A percentile compares a stretch with the other conserved stretches of the same genome.
phyloP scores from a whole-genome alignment of 1,284 basidiomycete genomes.

The Cryptococcus jaspeensis region DNA sequence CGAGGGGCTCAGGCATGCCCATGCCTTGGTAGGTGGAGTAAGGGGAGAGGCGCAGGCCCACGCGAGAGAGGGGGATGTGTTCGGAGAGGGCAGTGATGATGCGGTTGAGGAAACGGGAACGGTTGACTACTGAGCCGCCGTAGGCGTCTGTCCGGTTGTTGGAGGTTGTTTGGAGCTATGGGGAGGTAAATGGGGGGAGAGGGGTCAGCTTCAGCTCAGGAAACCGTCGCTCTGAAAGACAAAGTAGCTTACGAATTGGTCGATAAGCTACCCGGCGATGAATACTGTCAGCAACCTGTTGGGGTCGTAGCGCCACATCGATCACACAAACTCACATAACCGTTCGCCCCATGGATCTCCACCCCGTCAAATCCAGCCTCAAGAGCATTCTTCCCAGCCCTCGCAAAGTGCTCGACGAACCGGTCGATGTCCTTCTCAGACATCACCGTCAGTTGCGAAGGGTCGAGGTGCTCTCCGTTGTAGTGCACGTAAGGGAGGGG shows the following conservation, averaged over 20 bases:
- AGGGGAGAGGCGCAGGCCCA: slow-evolving; percentile 59
- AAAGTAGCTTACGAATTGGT: slow-evolving; percentile 56
- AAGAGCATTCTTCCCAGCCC: slow-evolving; percentile 58
- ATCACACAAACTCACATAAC: slow-evolving; percentile 6
- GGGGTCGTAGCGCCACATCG: not conserved
- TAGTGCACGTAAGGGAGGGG: too few species aligned
- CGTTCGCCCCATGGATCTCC: slow-evolving; percentile 58
- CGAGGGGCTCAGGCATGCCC: not conserved
- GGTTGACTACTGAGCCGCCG: slow-evolving; percentile 60
- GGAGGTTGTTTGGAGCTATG: slow-evolving; percentile 50
- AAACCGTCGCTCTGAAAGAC: too few species aligned
- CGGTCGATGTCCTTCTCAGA: slow-evolving; percentile 39
- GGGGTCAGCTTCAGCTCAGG: slow-evolving; percentile 53
- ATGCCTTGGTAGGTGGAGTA: slow-evolving; percentile 55
- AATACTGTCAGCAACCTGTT: not conserved
- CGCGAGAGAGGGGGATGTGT: slow-evolving; percentile 56
- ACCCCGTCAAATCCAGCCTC: slow-evolving; percentile 66
- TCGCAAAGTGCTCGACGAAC: slow-evolving; percentile 55
- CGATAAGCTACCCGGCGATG: slow-evolving; percentile 31
- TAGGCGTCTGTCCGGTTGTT: slow-evolving; percentile 63
- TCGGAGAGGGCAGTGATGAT: slow-evolving; percentile 56
- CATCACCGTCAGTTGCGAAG: slow-evolving; percentile 2
- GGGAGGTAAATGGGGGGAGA: slow-evolving; percentile 40
- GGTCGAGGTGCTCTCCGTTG: too few species aligned
- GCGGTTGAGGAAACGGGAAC: slow-evolving; percentile 55